Percentiles rank a stretch among this genome's conserved stretches.
phyloP scores from a whole-genome alignment of 306 rosid genomes.

The Chamaecrista fasciculata region DNA sequence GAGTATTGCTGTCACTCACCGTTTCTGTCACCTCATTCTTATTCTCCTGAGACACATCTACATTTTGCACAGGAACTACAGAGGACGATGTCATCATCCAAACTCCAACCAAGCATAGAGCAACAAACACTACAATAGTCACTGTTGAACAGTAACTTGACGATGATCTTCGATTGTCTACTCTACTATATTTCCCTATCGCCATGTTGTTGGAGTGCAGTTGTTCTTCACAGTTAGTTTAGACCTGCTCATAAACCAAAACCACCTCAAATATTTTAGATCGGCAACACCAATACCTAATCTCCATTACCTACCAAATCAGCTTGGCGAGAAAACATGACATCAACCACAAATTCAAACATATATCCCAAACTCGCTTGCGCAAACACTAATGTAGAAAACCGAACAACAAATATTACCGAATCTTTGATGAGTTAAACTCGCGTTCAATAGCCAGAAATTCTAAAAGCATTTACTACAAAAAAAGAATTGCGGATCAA shows the following conservation, averaged over 20 bases:
- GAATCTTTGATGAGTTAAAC: not conserved
- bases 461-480: not conserved
- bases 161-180: slow-evolving; percentile 72
- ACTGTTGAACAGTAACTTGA: slow-evolving; percentile 86
- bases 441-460: not conserved
- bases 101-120: slow-evolving; percentile 80
- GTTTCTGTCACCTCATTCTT: slow-evolving; percentile 41
- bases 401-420: not conserved
- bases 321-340: not conserved
- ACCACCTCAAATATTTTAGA: not conserved
- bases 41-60: slow-evolving; percentile 58
- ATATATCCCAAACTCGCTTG: slow-evolving; percentile 4
- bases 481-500: not conserved
- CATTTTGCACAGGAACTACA: slow-evolving; percentile 61
- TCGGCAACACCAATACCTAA: not conserved
- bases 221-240: slow-evolving; percentile 1
- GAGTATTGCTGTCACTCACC: slow-evolving; percentile 43
- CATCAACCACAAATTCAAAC: slow-evolving; percentile 16
- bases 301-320: not conserved
- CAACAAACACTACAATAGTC: slow-evolving; percentile 83
- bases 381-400: not conserved
- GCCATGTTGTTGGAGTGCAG: slow-evolving; percentile 55
- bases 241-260: slow-evolving; percentile 37
- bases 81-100: slow-evolving; percentile 97
- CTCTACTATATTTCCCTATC: slow-evolving; percentile 65